phyloP scores from a whole-genome alignment of 2,329 filamentous ascomycete genomes.

The Ascosphaera apis region DNA sequence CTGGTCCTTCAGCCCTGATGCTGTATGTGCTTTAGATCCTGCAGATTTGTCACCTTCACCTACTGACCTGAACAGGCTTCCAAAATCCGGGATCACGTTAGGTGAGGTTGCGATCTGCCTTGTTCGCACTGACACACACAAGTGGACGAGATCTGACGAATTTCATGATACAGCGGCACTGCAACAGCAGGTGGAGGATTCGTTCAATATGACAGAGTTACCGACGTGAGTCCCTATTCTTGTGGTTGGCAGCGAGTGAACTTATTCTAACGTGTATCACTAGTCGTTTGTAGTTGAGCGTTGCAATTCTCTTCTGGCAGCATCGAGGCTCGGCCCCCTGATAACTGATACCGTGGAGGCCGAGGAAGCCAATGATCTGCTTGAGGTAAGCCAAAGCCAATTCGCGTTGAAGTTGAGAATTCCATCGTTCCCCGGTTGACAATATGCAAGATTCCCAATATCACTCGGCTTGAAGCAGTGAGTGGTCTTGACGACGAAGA shows the following conservation, averaged over 20 bases:
- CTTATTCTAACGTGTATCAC: too few relatives aligned
- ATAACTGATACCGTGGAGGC: constrained; percentile 10
- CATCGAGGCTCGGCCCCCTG: constrained; percentile 4
- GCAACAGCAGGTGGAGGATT: constrained; percentile 3
- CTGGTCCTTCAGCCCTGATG: constrained; percentile 13
- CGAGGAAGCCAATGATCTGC: constrained; percentile 11
- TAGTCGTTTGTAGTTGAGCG: constrained; percentile 11
- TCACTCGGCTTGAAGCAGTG: constrained; percentile 10
- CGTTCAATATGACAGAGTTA: constrained; percentile 8
- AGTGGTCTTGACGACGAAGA: constrained; percentile 4
- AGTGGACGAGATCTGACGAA: not conserved
- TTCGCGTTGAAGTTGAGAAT: not conserved
- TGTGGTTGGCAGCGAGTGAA: not conserved
- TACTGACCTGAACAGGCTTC: not conserved
- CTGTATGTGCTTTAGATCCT: constrained; percentile 7
- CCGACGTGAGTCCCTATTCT: constrained; percentile 8
- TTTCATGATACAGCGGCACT: not conserved
- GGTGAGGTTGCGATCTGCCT: not conserved
- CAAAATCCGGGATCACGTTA: not conserved
- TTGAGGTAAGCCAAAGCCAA: constrained; percentile 11
- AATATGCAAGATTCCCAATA: constrained; percentile 9
- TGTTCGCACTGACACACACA: not conserved
- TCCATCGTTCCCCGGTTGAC: not conserved
- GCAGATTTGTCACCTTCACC: not conserved
- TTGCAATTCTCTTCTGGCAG: constrained; percentile 4